A percentile compares a stretch with the other conserved stretches of the same genome.
These are phyloP conservation scores for Stachybotrys elegans DNA, from an alignment of 2,329 filamentous ascomycete genomes.

Conservation along the genomic window DNA sequence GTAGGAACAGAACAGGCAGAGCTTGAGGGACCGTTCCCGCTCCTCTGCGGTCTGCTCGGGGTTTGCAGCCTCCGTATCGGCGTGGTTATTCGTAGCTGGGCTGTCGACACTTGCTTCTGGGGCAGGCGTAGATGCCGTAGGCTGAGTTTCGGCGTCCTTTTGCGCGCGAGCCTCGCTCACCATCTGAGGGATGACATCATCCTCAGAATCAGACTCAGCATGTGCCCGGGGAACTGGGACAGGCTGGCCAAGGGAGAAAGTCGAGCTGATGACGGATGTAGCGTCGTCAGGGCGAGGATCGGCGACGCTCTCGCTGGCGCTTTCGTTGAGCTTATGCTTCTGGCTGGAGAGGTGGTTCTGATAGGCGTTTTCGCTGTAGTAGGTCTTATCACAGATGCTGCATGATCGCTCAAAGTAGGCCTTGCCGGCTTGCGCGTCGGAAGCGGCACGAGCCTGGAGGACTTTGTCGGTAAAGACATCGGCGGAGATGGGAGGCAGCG, in stretches of 20 bases:
- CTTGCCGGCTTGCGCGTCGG: slow-evolving; percentile 79
- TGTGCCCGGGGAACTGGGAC: slow-evolving; percentile 42
- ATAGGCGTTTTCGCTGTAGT: slow-evolving; percentile 94
- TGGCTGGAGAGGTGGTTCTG: slow-evolving; percentile 87
- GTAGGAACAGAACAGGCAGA: slow-evolving; percentile 91
- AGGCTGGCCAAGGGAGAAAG: slow-evolving; percentile 85
- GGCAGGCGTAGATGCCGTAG: too few relatives aligned
- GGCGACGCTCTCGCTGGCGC: slow-evolving; percentile 32
- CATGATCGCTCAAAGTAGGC: slow-evolving; percentile 85
- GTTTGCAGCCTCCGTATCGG: slow-evolving; percentile 34
- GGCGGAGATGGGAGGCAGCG: slow-evolving; percentile 82
- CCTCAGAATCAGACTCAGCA: slow-evolving; percentile 64
- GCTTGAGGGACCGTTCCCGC: slow-evolving; percentile 38
- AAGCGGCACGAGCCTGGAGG: slow-evolving; percentile 78
- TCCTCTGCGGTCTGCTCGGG: slow-evolving; percentile 36
- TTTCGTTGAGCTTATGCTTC: slow-evolving; percentile 68
- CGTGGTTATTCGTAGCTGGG: slow-evolving; percentile 25
- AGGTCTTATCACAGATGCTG: slow-evolving; percentile 80
- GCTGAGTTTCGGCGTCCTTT: background rate
- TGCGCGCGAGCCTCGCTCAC: slow-evolving; percentile 59
- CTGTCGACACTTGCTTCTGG: too few relatives aligned
- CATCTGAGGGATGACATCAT: slow-evolving; percentile 70
- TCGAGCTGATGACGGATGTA: slow-evolving; percentile 82
- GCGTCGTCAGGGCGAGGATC: slow-evolving; percentile 53
- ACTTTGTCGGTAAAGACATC: slow-evolving; percentile 96